phyloP scores from a whole-genome alignment of 164 flowering plant species.

The Tetrastigma voinierianum region DNA sequence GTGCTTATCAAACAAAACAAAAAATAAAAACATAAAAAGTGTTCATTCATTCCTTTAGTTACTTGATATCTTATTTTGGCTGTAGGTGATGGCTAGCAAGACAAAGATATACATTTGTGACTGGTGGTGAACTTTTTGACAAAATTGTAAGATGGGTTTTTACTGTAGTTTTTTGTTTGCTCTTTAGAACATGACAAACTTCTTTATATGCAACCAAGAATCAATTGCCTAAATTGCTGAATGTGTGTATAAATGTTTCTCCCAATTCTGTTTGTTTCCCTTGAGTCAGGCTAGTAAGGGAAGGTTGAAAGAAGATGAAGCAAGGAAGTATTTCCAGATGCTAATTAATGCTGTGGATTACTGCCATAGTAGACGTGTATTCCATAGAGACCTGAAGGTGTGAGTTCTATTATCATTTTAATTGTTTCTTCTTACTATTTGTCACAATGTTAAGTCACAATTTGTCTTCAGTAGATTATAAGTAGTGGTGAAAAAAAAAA shows the following conservation, averaged over 20 bases:
- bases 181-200: background rate
- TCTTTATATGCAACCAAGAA: background rate
- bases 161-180: background rate
- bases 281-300: conserved; percentile 62
- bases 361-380: conserved; percentile 97
- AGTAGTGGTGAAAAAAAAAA: background rate
- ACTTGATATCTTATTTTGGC: conserved; percentile 1
- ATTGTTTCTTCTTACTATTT: background rate
- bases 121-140: conserved; percentile 92
- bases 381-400: conserved; percentile 92
- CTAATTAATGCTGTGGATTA: conserved; percentile 95
- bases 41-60: background rate
- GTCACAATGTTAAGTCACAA: background rate
- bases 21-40: background rate
- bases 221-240: background rate
- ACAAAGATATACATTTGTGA: conserved; percentile 90
- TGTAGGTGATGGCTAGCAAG: conserved; percentile 96
- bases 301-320: conserved; percentile 91
- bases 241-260: background rate
- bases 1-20: no score
- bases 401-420: background rate
- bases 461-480: background rate
- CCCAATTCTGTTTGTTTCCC: background rate
- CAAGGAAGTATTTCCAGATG: conserved; percentile 90
- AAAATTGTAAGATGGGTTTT: conserved; percentile 66